A percentile compares a stretch with the other conserved stretches of the same genome.
Conservation (phyloP, 1,284 basidiomycete genomes). For the Malassezia restricta region DNA sequence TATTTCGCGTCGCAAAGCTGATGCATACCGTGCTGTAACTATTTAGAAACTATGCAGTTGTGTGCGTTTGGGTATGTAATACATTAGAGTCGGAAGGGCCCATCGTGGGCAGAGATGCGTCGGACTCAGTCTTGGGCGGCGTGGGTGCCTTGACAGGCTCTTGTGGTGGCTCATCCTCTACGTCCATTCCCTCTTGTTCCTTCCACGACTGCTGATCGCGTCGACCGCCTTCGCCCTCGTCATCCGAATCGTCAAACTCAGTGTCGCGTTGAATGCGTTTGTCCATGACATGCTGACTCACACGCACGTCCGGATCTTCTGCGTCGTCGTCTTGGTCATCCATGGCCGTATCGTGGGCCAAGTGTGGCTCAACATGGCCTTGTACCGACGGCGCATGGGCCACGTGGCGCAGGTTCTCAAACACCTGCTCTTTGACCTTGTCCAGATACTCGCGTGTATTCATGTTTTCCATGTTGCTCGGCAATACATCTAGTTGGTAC, state of each 20-base stretch:
- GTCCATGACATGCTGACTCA: conserved; percentile 22
- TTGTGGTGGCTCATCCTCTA: background rate
- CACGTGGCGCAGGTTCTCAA: conserved; percentile 53
- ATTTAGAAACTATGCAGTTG: conserved; percentile 4
- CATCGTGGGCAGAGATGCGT: too few relatives aligned
- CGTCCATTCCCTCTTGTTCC: background rate
- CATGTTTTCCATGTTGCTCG: conserved; percentile 90
- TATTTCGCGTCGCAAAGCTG: conserved; percentile 63
- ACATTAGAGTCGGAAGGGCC: too few relatives aligned
- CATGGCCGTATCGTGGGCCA: conserved; percentile 20
- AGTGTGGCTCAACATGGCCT: conserved; percentile 34
- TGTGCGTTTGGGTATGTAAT: background rate
- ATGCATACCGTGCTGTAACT: conserved; percentile 22
- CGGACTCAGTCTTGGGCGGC: background rate
- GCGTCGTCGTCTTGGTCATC: conserved; percentile 21
- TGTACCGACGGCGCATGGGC: conserved; percentile 36
- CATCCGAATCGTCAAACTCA: conserved; percentile 29
- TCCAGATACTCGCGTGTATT: conserved; percentile 87
- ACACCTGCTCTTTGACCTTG: conserved; percentile 77
- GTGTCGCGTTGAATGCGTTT: conserved; percentile 21
- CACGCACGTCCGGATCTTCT: conserved; percentile 23
- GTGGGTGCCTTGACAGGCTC: background rate
- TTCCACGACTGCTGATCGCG: conserved; percentile 14
- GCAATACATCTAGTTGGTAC: conserved; percentile 88
- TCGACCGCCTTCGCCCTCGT: conserved; percentile 27